Base-by-base conservation (phyloP, 1,139 yeast species). In the Spathaspora sp. region DNA sequence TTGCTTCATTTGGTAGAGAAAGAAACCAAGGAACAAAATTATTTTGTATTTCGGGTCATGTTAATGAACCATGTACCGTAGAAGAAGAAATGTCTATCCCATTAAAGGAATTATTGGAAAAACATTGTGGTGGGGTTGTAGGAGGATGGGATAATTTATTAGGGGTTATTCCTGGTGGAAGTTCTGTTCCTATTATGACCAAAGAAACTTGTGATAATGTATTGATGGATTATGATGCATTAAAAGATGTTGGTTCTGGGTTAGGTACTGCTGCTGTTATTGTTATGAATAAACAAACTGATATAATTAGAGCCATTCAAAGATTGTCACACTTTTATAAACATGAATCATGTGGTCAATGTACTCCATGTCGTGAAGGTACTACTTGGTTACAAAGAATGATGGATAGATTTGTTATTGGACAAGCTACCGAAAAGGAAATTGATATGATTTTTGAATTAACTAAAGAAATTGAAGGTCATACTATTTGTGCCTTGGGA, bases 351-450 rank as follows among this genome's bases (percentile, higher is more conserved):
- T 88, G 96, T 72, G 96, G 96, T 51, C 96, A 88, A 72, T 88
- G 96, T 74, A 88, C 96, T 13, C 96, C 96, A 49, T 89, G 96
- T 72, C 84, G 96, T 68, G 96, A 89, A 72, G 96, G 96, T 51
- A 89, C 96, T 42, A 85, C 95, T 27, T 88, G 93, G 87, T 72
- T 88, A 55, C 75, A 78, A 51, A 85, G 81, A 68, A 84, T 87
- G 80, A 88, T 88, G 96, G 87, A 85, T 62, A 80, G 96, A 63
- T 80, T 89, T 65, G 79, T 73, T 50, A 71, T 68, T 50, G 96
- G 96, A 43, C 93, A 86, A 73, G 95, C 95, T 43, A 76, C 80
- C 51, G 82, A 78, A 59, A 80, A 81, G 54, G 96, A 88, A 68
- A 88, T 88, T 57, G 96, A 88, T 62, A 82, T 81, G 86, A 81